phyloP scores from a whole-genome alignment of 2,329 filamentous ascomycete genomes.

The Lojkania enalia region DNA sequence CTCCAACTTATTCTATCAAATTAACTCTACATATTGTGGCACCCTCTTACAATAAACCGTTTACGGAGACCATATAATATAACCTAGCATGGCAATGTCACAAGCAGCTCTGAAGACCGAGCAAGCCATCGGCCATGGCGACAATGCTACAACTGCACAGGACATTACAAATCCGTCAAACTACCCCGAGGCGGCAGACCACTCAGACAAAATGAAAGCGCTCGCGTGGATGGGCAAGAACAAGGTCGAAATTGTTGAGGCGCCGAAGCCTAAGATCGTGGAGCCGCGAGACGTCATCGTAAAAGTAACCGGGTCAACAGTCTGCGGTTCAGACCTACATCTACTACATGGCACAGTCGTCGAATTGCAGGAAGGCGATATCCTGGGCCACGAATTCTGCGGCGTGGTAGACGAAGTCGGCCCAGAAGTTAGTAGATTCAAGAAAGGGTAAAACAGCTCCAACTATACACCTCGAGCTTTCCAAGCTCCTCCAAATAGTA shows the following conservation, averaged over 20 bases:
- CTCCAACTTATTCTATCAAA: neutral
- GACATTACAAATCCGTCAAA: slow-evolving; percentile 67
- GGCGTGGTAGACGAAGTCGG: slow-evolving; percentile 55
- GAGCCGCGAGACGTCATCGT: slow-evolving; percentile 78
- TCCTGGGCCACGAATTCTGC: slow-evolving; percentile 58
- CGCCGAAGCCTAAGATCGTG: slow-evolving; percentile 70
- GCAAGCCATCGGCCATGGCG: slow-evolving; percentile 67
- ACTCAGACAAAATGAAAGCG: slow-evolving; percentile 72
- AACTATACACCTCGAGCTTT: neutral
- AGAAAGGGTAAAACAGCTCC: slow-evolving; percentile 40
- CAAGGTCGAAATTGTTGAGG: slow-evolving; percentile 69
- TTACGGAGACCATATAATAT: neutral
- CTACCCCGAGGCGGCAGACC: slow-evolving; percentile 47
- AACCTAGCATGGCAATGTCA: slow-evolving; percentile 36
- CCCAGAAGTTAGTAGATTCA: slow-evolving; percentile 46
- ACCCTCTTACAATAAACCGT: neutral
- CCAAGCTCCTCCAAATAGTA: too few species aligned
- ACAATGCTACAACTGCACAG: slow-evolving; percentile 67
- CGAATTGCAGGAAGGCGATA: slow-evolving; percentile 56
- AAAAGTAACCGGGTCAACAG: slow-evolving; percentile 70
- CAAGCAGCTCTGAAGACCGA: slow-evolving; percentile 68
- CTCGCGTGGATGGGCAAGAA: slow-evolving; percentile 83
- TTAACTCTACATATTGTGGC: neutral
- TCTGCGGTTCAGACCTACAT: slow-evolving; percentile 65
- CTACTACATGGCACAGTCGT: slow-evolving; percentile 55